Evolutionary conservation across 805 yeast genomes (phyloP), one percentile per base, ranked within the genome.

Genomic region (Osmozyma mogii): DNA sequence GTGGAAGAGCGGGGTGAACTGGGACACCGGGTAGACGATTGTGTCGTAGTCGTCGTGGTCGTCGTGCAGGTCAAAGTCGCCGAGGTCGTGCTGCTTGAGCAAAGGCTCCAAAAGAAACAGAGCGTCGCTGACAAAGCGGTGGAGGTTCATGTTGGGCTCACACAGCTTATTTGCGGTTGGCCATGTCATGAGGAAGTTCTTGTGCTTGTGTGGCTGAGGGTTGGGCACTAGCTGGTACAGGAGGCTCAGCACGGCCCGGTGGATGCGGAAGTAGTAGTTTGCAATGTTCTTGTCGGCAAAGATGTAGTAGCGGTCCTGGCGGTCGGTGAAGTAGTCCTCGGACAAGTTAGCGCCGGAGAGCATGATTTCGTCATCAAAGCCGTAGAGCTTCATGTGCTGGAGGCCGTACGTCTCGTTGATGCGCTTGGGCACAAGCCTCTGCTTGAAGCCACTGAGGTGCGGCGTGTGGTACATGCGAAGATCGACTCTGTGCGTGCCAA

Each of bases 381-480:
- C 98, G 52, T 92, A 92, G 17, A 92, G 69, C 52, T 92, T 92
- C 97, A 92, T 92, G 50, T 92, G 98, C 54, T 92, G 98, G 29
- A 92, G 67, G 0, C 98, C 98, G 58, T 70, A 72, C 3, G 94
- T 88, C 58, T 92, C 98, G 54, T 88, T 87, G 39, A 89, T 65
- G 38, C 98, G 68, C 35, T 71, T 78, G 0, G 98, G 98, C 3
- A 85, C 66, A 25, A 82, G 26, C 6, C 57, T 41, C 47, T 78
- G 76, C 33, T 72, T 69, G 35, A 84, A 47, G 0, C 94, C 94
- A 22, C 69, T 60, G 41, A 84, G 66, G 38, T 79, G 78, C 0
- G 98, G 98, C 0, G 98, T 89, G 44, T 82, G 94, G 54, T 84
- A 92, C 66, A 88, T 69, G 43, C 95, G 61, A 27, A 88, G 60